These are phyloP conservation scores for Amaranthus tricolor DNA, from an alignment of 179 eudicot species.

Conservation along the genomic window DNA sequence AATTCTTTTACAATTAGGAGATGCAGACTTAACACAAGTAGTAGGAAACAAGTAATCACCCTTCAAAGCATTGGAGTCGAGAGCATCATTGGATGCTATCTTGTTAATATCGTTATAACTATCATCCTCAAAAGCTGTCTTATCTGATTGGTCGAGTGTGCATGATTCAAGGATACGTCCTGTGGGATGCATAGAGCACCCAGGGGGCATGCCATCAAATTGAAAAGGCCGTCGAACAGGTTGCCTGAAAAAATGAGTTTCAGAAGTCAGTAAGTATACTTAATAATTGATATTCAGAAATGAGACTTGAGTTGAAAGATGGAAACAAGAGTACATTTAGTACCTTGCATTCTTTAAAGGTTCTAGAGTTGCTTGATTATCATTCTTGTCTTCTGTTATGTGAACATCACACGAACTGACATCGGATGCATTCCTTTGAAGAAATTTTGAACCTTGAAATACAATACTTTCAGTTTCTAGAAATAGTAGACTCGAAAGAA, in stretches of 20 bases:
- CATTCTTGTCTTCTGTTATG: slow-evolving; percentile 19
- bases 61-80: slow-evolving; percentile 13
- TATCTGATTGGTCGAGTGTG: slow-evolving; percentile 21
- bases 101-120: too few species aligned
- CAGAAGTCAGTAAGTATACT: not conserved
- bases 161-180: slow-evolving; percentile 26
- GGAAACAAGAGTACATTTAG: not conserved
- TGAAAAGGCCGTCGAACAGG: slow-evolving; percentile 30
- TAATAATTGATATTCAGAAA: not conserved
- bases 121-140: slow-evolving; percentile 17
- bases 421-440: slow-evolving; percentile 14
- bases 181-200: slow-evolving; percentile 8
- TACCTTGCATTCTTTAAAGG: slow-evolving; percentile 26
- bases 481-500: not conserved
- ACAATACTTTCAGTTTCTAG: slow-evolving; percentile 20
- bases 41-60: slow-evolving; percentile 23
- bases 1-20: slow-evolving; percentile 51
- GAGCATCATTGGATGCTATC: slow-evolving; percentile 24
- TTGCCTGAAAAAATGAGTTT: slow-evolving; percentile 22
- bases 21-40: slow-evolving; percentile 36
- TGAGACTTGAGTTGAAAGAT: not conserved
- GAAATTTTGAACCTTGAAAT: slow-evolving; percentile 14
- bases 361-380: slow-evolving; percentile 22
- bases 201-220: slow-evolving; percentile 18
- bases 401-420: slow-evolving; percentile 7